phyloP scores from a whole-genome alignment of 352 stramenopile species.

The Phytophthora melonis region DNA sequence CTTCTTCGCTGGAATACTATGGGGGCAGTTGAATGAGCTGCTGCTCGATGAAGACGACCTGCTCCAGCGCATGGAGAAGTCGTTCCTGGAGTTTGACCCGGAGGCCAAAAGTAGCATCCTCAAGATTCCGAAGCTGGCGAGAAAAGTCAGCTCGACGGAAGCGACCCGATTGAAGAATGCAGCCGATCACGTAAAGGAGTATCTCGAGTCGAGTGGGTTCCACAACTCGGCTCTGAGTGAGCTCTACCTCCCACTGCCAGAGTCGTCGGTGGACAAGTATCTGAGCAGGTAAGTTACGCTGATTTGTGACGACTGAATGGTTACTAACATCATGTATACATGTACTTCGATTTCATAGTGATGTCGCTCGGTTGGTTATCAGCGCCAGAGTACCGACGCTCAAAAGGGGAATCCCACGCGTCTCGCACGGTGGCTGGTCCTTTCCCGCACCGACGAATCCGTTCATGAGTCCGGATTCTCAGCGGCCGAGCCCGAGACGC shows the following conservation, averaged over 20 bases:
- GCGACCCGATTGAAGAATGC: slow-evolving; percentile 11
- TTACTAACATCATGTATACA: neutral
- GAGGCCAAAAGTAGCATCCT: slow-evolving; percentile 9
- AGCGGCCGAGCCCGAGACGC: neutral
- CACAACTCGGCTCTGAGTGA: slow-evolving; percentile 33
- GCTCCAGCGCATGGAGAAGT: slow-evolving; percentile 11
- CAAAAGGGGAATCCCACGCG: neutral
- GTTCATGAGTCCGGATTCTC: neutral
- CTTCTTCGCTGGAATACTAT: slow-evolving; percentile 36
- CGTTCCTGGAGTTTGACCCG: slow-evolving; percentile 33
- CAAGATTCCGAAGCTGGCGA: slow-evolving; percentile 1
- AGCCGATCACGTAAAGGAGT: slow-evolving; percentile 23
- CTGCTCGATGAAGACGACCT: slow-evolving; percentile 37
- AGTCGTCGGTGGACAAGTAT: neutral
- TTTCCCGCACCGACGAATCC: neutral
- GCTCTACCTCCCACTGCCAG: slow-evolving; percentile 17
- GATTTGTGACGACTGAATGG: neutral
- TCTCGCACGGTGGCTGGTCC: neutral
- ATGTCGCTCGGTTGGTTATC: slow-evolving; percentile 25
- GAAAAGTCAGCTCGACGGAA: neutral
- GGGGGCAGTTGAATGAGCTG: slow-evolving; percentile 37
- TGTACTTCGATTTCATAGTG: slow-evolving; percentile 6
- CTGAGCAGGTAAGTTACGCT: slow-evolving; percentile 5
- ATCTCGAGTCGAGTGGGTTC: slow-evolving; percentile 28
- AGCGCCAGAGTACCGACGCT: slow-evolving; percentile 20